These are phyloP conservation scores for Solanum dulcamara DNA, from an alignment of 257 asterid genomes.

Conservation along the genomic window DNA sequence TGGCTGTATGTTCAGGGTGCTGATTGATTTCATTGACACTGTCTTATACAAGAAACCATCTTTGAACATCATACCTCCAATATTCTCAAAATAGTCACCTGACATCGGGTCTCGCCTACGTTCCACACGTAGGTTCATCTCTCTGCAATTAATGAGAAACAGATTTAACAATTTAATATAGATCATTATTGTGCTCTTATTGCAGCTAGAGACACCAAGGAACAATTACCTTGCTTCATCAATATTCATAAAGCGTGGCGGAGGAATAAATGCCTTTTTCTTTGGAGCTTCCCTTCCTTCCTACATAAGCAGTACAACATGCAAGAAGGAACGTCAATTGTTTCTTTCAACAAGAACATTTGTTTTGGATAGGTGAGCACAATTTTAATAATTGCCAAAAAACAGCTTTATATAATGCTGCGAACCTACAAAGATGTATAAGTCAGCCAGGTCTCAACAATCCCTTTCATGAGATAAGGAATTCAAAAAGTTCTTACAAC, in stretches of 20 bases:
- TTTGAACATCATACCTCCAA: constrained; percentile 92
- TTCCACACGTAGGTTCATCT: constrained; percentile 79
- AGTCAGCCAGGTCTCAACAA: not conserved
- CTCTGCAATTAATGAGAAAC: constrained; percentile 32
- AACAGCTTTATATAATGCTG: not conserved
- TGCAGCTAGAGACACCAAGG: not conserved
- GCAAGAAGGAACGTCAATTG: not conserved
- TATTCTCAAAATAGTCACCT: constrained; percentile 75
- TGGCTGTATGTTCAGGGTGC: constrained; percentile 73
- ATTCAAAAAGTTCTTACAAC: not conserved
- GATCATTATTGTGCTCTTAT: not conserved
- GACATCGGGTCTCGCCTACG: constrained; percentile 67
- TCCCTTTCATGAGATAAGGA: not conserved
- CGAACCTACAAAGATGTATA: not conserved
- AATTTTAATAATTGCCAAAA: not conserved
- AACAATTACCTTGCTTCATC: constrained; percentile 75
- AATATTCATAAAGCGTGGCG: constrained; percentile 83
- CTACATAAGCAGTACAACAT: constrained; percentile 27
- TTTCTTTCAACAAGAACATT: not conserved
- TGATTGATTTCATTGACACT: constrained; percentile 78
- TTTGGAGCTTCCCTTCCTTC: constrained; percentile 93
- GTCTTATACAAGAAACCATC: constrained; percentile 87
- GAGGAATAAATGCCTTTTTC: constrained; percentile 77
- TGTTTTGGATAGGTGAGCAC: not conserved
- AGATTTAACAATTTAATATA: not conserved